phyloP scores from a whole-genome alignment of 148 eudicot species.

The Camellia sinensis region DNA sequence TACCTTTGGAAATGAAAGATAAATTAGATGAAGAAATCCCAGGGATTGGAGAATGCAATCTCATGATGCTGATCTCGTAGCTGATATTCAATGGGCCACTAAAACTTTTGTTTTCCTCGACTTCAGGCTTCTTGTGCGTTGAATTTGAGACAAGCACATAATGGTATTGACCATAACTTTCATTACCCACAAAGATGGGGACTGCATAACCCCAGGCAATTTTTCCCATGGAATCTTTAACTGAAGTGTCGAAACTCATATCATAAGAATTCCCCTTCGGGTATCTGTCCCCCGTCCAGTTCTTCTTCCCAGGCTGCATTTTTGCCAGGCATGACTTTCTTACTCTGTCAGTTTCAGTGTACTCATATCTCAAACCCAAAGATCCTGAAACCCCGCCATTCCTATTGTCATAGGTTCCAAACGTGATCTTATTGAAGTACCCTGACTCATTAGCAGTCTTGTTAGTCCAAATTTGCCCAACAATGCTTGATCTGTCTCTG shows the following conservation, averaged over 20 bases:
- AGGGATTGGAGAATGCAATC: background rate
- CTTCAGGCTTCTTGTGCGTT: background rate
- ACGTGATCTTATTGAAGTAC: constrained; percentile 7
- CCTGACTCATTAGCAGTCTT: constrained; percentile 1
- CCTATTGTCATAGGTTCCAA: background rate
- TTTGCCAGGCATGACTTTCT: constrained; percentile 10
- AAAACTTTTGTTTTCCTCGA: background rate
- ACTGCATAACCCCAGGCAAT: constrained; percentile 10
- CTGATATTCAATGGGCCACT: constrained; percentile 1
- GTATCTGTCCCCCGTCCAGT: background rate
- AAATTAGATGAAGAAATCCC: background rate
- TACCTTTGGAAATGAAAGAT: background rate
- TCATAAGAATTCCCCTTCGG: constrained; percentile 12
- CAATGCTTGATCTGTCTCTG: background rate
- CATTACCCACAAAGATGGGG: constrained; percentile 13
- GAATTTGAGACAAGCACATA: background rate
- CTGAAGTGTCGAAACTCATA: constrained; percentile 13
- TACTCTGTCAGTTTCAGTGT: constrained; percentile 13
- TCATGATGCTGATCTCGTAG: background rate
- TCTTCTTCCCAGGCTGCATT: background rate
- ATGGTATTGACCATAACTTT: background rate
- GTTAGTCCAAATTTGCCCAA: constrained; percentile 22
- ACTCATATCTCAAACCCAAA: constrained; percentile 11
- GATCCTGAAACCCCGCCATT: background rate
- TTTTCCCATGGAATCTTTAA: background rate